Percentiles rank a stretch among this genome's conserved stretches.
These are phyloP conservation scores for Trichoderma semiorbis DNA, from an alignment of 2,329 filamentous ascomycete genomes.

Conservation along the genomic window DNA sequence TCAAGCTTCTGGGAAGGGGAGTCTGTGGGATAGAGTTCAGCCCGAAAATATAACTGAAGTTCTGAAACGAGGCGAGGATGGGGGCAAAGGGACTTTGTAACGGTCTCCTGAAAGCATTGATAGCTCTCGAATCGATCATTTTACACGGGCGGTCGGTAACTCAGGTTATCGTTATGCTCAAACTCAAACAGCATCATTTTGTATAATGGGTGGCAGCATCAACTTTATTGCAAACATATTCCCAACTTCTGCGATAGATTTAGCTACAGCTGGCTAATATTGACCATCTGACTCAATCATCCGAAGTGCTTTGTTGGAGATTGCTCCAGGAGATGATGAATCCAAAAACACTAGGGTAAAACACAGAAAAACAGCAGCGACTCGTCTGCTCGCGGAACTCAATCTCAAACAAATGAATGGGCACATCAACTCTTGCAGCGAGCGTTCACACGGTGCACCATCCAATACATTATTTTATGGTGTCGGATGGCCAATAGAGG, in stretches of 20 bases:
- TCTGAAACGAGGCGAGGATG: no score
- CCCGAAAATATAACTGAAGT: no score
- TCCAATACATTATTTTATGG: not conserved
- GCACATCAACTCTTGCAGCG: not conserved
- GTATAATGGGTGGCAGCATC: no score
- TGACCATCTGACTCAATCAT: not conserved
- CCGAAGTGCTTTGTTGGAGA: not conserved
- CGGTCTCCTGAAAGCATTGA: no score
- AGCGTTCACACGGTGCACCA: not conserved
- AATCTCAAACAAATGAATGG: not conserved
- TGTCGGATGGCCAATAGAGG: rapidly evolving
- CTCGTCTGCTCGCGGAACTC: not conserved
- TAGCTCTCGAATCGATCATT: no score
- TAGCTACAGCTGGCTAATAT: not conserved
- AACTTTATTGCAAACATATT: not conserved
- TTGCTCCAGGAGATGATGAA: not conserved
- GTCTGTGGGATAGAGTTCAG: no score
- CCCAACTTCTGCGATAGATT: not conserved
- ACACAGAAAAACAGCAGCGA: not conserved
- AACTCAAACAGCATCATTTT: no score
- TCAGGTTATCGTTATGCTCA: no score
- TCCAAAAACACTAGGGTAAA: not conserved
- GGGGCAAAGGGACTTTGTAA: no score
- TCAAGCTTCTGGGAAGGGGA: no score
- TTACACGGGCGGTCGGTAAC: no score